Evolutionary conservation across 169 alveolate genomes (phyloP).

Genomic region (Cryptosporidium canis): DNA sequence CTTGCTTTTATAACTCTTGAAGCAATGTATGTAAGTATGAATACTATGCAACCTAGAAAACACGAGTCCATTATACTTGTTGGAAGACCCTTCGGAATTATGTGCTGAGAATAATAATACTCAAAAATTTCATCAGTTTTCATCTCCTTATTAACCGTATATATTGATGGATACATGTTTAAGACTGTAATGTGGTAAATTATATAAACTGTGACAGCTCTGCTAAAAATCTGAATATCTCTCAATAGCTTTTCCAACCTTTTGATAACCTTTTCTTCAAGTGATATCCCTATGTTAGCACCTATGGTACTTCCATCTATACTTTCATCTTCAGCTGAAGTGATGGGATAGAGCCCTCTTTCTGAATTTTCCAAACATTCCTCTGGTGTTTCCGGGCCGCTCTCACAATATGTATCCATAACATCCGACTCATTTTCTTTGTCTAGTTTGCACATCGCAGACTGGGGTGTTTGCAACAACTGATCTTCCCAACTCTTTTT

Average conservation of each 20-base stretch:
- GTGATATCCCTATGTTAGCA: not conserved
- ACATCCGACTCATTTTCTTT: conserved; percentile 42
- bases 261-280: not conserved
- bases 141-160: conserved; percentile 62
- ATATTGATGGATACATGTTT: conserved; percentile 62
- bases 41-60: conserved; percentile 43
- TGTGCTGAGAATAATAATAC: conserved; percentile 49
- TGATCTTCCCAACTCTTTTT: conserved; percentile 42
- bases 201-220: conserved; percentile 55
- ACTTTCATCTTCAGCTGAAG: not conserved
- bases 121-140: conserved; percentile 38
- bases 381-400: conserved; percentile 35
- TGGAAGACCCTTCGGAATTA: conserved; percentile 54
- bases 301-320: not conserved
- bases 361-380: conserved; percentile 5
- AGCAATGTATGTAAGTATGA: conserved; percentile 3
- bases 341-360: not conserved
- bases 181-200: conserved; percentile 57
- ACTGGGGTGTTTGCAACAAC: conserved; percentile 36
- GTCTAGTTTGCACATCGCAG: conserved; percentile 8
- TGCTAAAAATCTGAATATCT: conserved; percentile 28
- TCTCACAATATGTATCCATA: conserved; percentile 51
- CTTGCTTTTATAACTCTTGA: not conserved
- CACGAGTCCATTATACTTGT: conserved; percentile 69
- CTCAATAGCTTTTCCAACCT: conserved; percentile 24